Evolutionary conservation across 2,329 filamentous ascomycete genomes (phyloP).

Genomic region (Fusarium subtropicale): DNA sequence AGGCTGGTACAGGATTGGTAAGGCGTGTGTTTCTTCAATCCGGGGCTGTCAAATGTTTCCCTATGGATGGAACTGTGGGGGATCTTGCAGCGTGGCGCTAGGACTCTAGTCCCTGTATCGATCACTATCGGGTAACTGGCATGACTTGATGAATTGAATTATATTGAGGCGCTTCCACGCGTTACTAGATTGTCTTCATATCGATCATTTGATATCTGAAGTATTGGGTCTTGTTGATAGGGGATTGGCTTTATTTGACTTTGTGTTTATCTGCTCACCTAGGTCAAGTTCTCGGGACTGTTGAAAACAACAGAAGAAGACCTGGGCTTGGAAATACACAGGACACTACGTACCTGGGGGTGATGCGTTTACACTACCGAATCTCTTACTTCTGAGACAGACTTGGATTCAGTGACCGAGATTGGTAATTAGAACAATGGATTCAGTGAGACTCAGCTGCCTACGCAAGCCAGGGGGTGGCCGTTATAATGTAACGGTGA

Average conservation of each 20-base stretch:
- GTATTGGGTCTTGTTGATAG: not conserved
- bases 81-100: constrained; percentile 38
- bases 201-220: constrained; percentile 2
- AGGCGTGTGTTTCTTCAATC: constrained; percentile 27
- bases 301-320: not conserved
- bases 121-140: constrained; percentile 6
- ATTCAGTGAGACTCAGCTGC: not conserved
- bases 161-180: constrained; percentile 9
- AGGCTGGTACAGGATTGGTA: constrained; percentile 11
- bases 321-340: too few relatives aligned
- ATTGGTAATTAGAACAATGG: not conserved
- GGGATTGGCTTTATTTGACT: not conserved
- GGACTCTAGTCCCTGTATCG: constrained; percentile 30
- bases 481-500: not conserved
- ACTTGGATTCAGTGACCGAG: not conserved
- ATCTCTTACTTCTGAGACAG: not conserved
- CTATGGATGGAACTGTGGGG: constrained; percentile 18
- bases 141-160: not conserved
- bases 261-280: not conserved
- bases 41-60: constrained; percentile 17
- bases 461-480: not conserved
- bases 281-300: not conserved
- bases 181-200: not conserved
- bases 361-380: not conserved
- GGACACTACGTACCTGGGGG: not conserved